Conservation (phyloP, 768 basidiomycete species). For the Tulasnella sp. region DNA sequence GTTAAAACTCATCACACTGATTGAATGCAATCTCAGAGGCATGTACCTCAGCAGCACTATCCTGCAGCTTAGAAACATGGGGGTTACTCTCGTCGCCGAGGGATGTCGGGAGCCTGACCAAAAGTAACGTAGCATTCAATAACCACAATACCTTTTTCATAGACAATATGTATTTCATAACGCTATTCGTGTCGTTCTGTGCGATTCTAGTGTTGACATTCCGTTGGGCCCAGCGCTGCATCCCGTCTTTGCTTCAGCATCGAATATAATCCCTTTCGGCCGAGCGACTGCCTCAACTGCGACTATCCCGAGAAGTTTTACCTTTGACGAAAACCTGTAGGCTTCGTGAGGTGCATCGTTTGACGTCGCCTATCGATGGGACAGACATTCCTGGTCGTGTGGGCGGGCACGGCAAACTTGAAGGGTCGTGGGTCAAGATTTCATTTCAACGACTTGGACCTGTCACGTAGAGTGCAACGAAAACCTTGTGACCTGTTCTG, state of each 20-base stretch:
- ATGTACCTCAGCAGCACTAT: background rate
- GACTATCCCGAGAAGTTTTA: background rate
- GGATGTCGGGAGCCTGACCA: background rate
- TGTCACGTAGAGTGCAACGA: background rate
- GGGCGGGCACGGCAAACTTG: background rate
- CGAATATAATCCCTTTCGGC: background rate
- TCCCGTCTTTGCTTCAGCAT: background rate
- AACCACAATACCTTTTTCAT: background rate
- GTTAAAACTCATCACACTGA: background rate
- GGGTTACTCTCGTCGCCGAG: background rate
- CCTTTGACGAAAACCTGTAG: background rate
- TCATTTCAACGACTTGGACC: background rate
- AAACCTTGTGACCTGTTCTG: background rate
- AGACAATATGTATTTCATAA: background rate
- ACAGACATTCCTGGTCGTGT: background rate
- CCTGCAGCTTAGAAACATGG: background rate
- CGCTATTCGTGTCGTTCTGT: background rate
- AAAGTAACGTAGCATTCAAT: background rate
- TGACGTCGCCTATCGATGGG: background rate
- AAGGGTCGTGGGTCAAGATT: background rate
- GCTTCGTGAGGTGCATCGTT: background rate
- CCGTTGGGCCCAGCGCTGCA: background rate
- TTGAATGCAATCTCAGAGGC: background rate
- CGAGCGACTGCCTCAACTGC: background rate
- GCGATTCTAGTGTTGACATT: background rate